Evolutionary conservation across 202 grass and related monocot genomes (phyloP).

Genomic region (Musa balbisiana): DNA sequence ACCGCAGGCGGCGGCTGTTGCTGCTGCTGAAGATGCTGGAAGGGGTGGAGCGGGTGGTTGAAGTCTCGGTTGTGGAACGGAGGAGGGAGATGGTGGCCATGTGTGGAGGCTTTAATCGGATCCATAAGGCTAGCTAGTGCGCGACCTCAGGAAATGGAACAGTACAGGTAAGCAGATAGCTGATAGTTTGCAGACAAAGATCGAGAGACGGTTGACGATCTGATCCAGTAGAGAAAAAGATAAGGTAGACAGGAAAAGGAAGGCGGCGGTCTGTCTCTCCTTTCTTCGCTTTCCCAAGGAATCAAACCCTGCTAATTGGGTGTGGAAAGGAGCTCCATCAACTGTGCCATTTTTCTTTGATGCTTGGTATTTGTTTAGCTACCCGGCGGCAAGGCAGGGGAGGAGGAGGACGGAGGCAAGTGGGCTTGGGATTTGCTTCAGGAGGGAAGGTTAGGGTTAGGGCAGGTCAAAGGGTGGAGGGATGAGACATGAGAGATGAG

Average conservation of each 20-base stretch:
- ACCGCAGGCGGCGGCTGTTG: not conserved
- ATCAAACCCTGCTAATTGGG: too few relatives aligned
- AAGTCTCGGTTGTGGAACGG: constrained; percentile 1
- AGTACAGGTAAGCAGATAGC: not conserved
- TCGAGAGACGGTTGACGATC: not conserved
- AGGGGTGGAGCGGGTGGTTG: not conserved
- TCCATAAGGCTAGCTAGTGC: not conserved
- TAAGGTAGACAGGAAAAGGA: not conserved
- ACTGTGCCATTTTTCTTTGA: too few relatives aligned
- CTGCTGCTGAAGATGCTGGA: not conserved
- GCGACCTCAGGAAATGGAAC: constrained; percentile 2
- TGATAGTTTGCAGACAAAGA: not conserved
- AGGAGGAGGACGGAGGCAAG: too few relatives aligned
- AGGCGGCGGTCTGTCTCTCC: not conserved
- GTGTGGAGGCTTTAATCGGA: not conserved
- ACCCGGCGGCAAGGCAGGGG: too few relatives aligned
- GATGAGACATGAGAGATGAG: too few relatives aligned
- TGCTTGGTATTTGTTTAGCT: too few relatives aligned
- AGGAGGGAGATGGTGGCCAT: not conserved
- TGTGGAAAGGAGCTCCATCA: too few relatives aligned
- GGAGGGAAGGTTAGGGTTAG: too few relatives aligned
- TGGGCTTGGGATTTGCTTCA: too few relatives aligned
- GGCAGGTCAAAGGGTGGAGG: too few relatives aligned
- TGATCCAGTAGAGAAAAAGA: not conserved
- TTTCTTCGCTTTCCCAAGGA: not conserved